These are phyloP conservation scores for Penicillium psychrosexuale DNA, from an alignment of 2,329 filamentous ascomycete species.

Conservation along the genomic window DNA sequence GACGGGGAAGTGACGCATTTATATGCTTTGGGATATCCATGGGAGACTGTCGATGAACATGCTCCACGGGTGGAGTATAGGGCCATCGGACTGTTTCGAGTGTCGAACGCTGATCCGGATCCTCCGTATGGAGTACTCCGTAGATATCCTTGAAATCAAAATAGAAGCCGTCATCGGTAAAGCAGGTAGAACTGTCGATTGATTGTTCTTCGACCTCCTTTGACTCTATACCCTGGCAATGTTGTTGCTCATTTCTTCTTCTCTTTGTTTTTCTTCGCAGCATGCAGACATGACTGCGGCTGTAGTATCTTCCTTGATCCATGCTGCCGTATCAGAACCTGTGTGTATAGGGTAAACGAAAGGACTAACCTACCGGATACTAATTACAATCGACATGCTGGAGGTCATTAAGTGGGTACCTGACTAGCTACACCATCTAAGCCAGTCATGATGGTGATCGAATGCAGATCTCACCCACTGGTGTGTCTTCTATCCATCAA, in stretches of 20 bases:
- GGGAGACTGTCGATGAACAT: not conserved
- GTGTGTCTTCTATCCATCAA: not conserved
- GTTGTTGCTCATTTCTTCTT: not conserved
- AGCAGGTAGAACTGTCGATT: not conserved
- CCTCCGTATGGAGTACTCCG: not conserved
- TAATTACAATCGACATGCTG: conserved; percentile 8
- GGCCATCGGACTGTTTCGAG: not conserved
- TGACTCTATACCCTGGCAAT: not conserved
- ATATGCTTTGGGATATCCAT: not conserved
- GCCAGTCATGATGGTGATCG: not conserved
- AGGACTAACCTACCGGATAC: not conserved
- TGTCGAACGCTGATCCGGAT: not conserved
- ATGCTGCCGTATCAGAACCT: not conserved
- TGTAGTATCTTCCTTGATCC: not conserved
- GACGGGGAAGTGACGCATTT: conserved; percentile 6
- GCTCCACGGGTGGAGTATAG: conserved; percentile 7
- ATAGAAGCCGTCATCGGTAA: not conserved
- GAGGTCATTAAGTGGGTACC: conserved; percentile 2
- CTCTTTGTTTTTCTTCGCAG: not conserved
- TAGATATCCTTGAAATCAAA: not conserved
- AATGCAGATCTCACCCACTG: conserved; percentile 9
- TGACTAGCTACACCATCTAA: not conserved
- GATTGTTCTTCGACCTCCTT: not conserved
- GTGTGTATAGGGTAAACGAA: conserved; percentile 9
- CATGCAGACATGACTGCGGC: not conserved